Evolutionary conservation across 2,329 filamentous ascomycete species (phyloP), one percentile per base, ranked within the genome.

Genomic region (Talaromyces verruculosus): DNA sequence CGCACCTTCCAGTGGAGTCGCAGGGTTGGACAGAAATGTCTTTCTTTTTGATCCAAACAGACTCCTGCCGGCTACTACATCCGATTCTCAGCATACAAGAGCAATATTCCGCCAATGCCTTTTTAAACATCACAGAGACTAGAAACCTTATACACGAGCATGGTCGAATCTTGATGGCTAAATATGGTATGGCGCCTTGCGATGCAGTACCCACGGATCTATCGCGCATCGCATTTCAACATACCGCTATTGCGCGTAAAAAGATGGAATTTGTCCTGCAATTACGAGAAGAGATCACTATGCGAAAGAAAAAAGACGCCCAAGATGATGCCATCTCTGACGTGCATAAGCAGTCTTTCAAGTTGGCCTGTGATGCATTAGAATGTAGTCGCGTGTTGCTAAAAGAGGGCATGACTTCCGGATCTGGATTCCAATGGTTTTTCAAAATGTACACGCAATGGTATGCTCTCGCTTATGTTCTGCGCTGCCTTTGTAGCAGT

Each of bases 391-490:
- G 59, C 43, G 28, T 61, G 47, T 37, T 68, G 35, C 59, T 67
- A 33, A 69, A 66, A 10, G 65, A 57, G 33, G 67, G 43, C 11
- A 30, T 66, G 35, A 45, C 64, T 33, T 65, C 57, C n/a, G 61
- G 66, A 58, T 65, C 57, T 13, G 64, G 67, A 61, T 37, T 67
- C 47, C 67, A 67, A 57, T 71, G 68, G 68, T 64, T 70, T 11
- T 70, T 70, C 66, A 65, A 35, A 5, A 70, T 65, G 33, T 71
- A 68, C 55, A 69, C 66, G 11, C 69, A 65, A 59, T 71, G 69
- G 70, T 70, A 69, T 51, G 69, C 68, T 35, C 64, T 71, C 19
- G 65, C 68, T n/a, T 70, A 70, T 43, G 67, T 71, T 63, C 41
- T 71, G 30, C 69, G 68, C 51, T 69, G 68, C 59, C 68, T 71